Evolutionary conservation across 305 asterid species (phyloP).

Genomic region (Rubia peregrina): DNA sequence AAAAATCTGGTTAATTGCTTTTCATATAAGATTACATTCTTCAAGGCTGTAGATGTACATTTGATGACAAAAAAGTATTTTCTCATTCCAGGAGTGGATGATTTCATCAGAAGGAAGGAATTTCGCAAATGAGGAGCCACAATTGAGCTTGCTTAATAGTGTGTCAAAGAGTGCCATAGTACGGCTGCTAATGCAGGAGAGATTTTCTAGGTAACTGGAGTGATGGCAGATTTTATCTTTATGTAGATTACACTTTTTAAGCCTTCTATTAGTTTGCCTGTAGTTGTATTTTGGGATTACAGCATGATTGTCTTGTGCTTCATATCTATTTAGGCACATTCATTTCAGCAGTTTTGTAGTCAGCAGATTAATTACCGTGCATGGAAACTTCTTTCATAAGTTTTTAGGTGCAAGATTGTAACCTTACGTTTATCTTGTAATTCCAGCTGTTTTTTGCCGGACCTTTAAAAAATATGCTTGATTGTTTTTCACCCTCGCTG

Average conservation of each 20-base stretch:
- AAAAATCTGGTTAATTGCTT: background rate
- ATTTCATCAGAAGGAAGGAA: constrained; percentile 21
- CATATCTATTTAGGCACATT: background rate
- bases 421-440: background rate
- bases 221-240: background rate
- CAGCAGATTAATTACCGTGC: background rate
- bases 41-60: background rate
- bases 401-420: background rate
- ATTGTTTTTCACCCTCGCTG: background rate
- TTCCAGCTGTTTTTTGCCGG: background rate
- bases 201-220: constrained; percentile 53
- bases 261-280: background rate
- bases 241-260: background rate
- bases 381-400: background rate
- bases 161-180: constrained; percentile 51
- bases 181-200: constrained; percentile 52
- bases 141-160: constrained; percentile 26
- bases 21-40: background rate
- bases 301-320: background rate
- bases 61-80: constrained; percentile 1
- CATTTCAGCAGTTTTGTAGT: background rate
- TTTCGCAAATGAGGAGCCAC: constrained; percentile 25
- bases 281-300: background rate
- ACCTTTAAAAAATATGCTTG: background rate
- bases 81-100: constrained; percentile 10